These are phyloP conservation scores for Fusarium proliferatum DNA, from an alignment of 2,329 filamentous ascomycete genomes.

Conservation along the genomic window DNA sequence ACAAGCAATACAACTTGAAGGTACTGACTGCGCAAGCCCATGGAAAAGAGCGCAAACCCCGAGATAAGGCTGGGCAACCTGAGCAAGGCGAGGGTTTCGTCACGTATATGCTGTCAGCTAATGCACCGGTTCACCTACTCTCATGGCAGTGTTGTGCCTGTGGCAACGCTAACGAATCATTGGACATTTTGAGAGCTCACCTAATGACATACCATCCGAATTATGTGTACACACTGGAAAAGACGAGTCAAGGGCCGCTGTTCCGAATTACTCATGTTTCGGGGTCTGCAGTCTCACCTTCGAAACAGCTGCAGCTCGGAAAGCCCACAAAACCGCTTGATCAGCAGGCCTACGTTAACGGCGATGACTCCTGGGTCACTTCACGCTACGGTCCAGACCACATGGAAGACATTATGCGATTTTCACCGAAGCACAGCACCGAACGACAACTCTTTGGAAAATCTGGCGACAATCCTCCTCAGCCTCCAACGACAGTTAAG, in stretches of 20 bases:
- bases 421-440: conserved; percentile 37
- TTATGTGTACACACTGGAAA: conserved; percentile 56
- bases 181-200: conserved; percentile 62
- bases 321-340: conserved; percentile 58
- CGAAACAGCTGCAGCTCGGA: conserved; percentile 56
- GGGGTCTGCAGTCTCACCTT: conserved; percentile 45
- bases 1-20: conserved; percentile 70
- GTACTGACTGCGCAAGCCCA: conserved; percentile 67
- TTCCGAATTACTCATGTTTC: conserved; percentile 53
- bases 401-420: conserved; percentile 42
- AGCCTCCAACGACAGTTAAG: conserved; percentile 6
- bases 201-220: conserved; percentile 58
- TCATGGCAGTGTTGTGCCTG: conserved; percentile 64
- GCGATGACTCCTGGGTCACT: conserved; percentile 60
- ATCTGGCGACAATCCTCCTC: conserved; percentile 25
- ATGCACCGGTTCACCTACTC: conserved; percentile 59
- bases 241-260: conserved; percentile 51
- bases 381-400: conserved; percentile 54
- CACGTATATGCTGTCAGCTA: conserved; percentile 57
- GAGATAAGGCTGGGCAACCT: conserved; percentile 41
- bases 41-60: conserved; percentile 61
- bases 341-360: conserved; percentile 56
- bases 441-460: conserved; percentile 43
- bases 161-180: conserved; percentile 58
- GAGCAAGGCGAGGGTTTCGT: conserved; percentile 56